Evolutionary conservation across 345 rosid species (phyloP).

Genomic region (Nasturtium officinale): DNA sequence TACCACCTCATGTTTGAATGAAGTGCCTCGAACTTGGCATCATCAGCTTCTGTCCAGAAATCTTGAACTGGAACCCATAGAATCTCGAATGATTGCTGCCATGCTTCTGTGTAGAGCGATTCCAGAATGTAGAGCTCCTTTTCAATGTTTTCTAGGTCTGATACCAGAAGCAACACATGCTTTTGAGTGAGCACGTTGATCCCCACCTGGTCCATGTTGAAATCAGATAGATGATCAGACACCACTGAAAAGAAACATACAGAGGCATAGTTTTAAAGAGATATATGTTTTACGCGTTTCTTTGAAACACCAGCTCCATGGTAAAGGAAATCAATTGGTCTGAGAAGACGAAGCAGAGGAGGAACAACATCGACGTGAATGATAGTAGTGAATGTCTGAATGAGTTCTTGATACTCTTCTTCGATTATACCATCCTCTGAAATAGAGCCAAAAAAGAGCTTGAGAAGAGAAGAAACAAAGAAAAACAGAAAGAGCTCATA

Average conservation of each 20-base stretch:
- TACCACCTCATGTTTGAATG: slow-evolving; percentile 76
- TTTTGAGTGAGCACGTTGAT: slow-evolving; percentile 70
- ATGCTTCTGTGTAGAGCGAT: slow-evolving; percentile 54
- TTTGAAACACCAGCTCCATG: slow-evolving; percentile 40
- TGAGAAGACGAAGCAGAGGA: slow-evolving; percentile 41
- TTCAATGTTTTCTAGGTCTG: slow-evolving; percentile 62
- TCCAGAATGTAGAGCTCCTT: slow-evolving; percentile 61
- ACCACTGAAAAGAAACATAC: slow-evolving; percentile 1
- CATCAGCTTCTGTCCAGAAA: slow-evolving; percentile 51
- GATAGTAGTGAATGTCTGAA: slow-evolving; percentile 43
- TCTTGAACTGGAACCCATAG: slow-evolving; percentile 82
- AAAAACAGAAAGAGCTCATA: neutral
- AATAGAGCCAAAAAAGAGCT: slow-evolving; percentile 12
- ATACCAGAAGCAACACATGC: slow-evolving; percentile 67
- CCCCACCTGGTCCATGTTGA: slow-evolving; percentile 52
- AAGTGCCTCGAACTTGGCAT: slow-evolving; percentile 54
- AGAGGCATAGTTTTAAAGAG: slow-evolving; percentile 1
- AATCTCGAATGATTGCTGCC: slow-evolving; percentile 63
- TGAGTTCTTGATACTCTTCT: slow-evolving; percentile 43
- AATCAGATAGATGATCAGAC: slow-evolving; percentile 14
- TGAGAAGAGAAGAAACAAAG: slow-evolving; percentile 18
- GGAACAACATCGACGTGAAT: slow-evolving; percentile 44
- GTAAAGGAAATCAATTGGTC: slow-evolving; percentile 44
- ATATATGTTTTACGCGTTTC: slow-evolving; percentile 35
- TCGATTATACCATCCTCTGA: slow-evolving; percentile 42